A percentile compares a stretch with the other conserved stretches of the same genome.
phyloP scores from a whole-genome alignment of 805 yeast genomes.

The Dipodascopsis uninucleata region DNA sequence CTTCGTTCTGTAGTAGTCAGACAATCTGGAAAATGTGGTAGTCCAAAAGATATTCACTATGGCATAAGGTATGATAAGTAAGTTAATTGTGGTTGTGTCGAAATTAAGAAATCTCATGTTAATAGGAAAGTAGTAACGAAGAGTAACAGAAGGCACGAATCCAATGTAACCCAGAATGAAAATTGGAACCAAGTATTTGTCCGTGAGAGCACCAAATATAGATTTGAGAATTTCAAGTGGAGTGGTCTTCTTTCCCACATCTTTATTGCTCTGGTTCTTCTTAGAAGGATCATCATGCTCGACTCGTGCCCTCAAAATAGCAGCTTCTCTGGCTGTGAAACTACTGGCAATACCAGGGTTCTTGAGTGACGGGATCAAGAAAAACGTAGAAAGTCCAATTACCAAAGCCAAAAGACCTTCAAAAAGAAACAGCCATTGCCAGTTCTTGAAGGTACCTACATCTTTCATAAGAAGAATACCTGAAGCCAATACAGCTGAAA shows the following conservation, averaged over 20 bases:
- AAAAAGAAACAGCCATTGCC: slow-evolving; percentile 65
- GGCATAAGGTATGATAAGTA: slow-evolving; percentile 51
- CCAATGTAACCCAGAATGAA: slow-evolving; percentile 24
- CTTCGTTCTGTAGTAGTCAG: slow-evolving; percentile 17
- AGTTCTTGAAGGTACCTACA: slow-evolving; percentile 41
- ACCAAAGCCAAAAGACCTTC: slow-evolving; percentile 51
- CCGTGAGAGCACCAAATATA: slow-evolving; percentile 31
- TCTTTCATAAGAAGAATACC: slow-evolving; percentile 49
- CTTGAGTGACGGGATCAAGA: slow-evolving; percentile 27
- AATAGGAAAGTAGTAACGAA: slow-evolving; percentile 41
- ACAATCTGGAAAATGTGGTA: slow-evolving; percentile 29
- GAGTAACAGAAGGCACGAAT: slow-evolving; percentile 22
- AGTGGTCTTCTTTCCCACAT: slow-evolving; percentile 44
- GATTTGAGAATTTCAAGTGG: slow-evolving; percentile 41
- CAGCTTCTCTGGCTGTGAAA: slow-evolving; percentile 22
- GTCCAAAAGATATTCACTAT: slow-evolving; percentile 31
- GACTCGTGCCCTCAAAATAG: slow-evolving; percentile 21
- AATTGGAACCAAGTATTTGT: slow-evolving; percentile 17
- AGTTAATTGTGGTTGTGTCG: slow-evolving; percentile 48
- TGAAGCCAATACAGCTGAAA: slow-evolving; percentile 49
- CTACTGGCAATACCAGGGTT: slow-evolving; percentile 10
- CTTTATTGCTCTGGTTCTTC: slow-evolving; percentile 25
- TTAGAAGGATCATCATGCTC: slow-evolving; percentile 23
- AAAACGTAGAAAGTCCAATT: slow-evolving; percentile 49
- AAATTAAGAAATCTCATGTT: slow-evolving; percentile 49